Evolutionary conservation across 2,329 filamentous ascomycete species (phyloP), one percentile per base, ranked within the genome.

Genomic region (Aspergillus novofumigatus): DNA sequence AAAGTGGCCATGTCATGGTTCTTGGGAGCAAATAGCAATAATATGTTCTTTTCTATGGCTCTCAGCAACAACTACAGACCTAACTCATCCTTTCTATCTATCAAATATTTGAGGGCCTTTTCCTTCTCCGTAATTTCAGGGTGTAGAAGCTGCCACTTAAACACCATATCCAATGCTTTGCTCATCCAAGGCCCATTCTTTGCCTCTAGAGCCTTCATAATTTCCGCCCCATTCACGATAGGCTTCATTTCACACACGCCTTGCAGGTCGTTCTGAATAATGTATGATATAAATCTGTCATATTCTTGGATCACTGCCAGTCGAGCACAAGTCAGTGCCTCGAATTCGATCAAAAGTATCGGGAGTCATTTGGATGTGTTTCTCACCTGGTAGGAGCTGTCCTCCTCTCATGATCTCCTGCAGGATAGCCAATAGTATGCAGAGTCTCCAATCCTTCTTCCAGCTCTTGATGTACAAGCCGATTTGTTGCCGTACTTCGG

Each of bases 131-230:
- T 83, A 56, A 78, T 79, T 3, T 80, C 80, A 0, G 92, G 91
- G 68, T 97, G 86, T 41, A 90, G 83, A 53, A 97, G 81, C 74
- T 97, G 94, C 92, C 92, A 97, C 59, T 86, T 86, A 73, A 95
- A 84, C 59, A 91, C 89, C 3, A 92, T 79, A 32, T 95, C 88
- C 49, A 96, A 77, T 3, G 92, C 92, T 49, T 82, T 81, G 54
- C 85, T 85, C 82, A 95, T 89, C 93, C 93, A 97, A n/a, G 80
- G 86, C 0, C 90, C 87, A 61, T 85, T 86, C n/a, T 82, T 76
- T 0, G 82, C 84, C 20, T 75, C 77, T 3, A 97, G 79, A 3
- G 83, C 85, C 60, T 86, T 81, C 20, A 86, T 83, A 21, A 97
- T 81, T 53, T 87, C 79, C 42, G 83, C 88, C 17, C 94, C 93